phyloP scores from a whole-genome alignment of 768 basidiomycete species.

The Boletus tomentosulus region DNA sequence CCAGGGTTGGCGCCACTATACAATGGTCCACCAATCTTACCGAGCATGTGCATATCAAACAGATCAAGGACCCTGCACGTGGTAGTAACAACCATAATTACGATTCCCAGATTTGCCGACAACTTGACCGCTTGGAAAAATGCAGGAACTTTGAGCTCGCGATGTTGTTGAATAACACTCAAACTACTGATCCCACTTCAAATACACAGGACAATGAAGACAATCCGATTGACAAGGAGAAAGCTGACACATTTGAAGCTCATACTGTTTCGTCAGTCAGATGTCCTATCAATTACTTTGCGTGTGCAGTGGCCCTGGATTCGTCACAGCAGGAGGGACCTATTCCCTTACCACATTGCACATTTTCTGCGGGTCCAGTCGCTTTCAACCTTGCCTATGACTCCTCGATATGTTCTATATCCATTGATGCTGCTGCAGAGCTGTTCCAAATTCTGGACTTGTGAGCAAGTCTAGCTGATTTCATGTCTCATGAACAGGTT shows the following conservation, averaged over 20 bases:
- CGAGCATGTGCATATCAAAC: neutral
- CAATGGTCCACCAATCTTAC: too few species aligned
- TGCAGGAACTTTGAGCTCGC: neutral
- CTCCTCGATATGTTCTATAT: neutral
- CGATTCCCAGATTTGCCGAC: conserved; percentile 32
- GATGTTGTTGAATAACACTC: neutral
- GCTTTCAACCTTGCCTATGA: neutral
- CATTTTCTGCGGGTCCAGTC: neutral
- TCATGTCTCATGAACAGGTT: neutral
- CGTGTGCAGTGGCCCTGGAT: too few species aligned
- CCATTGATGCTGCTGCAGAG: neutral
- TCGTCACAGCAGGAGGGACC: neutral
- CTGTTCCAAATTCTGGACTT: neutral
- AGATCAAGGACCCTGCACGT: conserved; percentile 30
- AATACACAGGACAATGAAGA: neutral
- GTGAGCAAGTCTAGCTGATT: neutral
- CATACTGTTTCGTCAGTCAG: neutral
- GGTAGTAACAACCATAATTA: conserved; percentile 32
- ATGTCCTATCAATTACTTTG: neutral
- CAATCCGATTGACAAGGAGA: neutral
- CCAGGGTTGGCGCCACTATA: too few species aligned
- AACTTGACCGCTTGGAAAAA: conserved; percentile 12
- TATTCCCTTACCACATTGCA: neutral
- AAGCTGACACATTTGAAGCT: too few species aligned
- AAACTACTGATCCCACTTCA: too few species aligned